Conservation (phyloP, 2,329 filamentous ascomycete species). For the Aspergillus clavatus region DNA sequence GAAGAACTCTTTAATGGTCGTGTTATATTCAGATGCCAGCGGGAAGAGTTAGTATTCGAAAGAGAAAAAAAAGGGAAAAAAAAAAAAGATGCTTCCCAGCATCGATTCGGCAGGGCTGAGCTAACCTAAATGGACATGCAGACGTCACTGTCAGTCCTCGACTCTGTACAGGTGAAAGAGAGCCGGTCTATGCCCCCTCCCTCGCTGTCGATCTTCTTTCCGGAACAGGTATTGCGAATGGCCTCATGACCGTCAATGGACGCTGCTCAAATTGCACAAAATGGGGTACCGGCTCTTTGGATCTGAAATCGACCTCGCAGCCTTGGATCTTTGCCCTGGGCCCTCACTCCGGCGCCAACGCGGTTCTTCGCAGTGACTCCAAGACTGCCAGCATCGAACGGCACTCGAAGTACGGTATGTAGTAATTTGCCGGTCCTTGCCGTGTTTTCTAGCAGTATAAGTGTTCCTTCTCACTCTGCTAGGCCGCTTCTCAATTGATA, state of each 20-base stretch:
- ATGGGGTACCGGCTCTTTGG: slow-evolving; percentile 14
- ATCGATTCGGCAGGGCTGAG: neutral
- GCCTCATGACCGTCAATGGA: slow-evolving; percentile 13
- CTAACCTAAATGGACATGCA: neutral
- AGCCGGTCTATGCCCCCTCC: slow-evolving; percentile 15
- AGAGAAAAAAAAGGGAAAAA: too few species aligned
- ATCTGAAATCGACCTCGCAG: slow-evolving; percentile 14
- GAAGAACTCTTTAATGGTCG: slow-evolving; percentile 17
- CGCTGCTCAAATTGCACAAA: slow-evolving; percentile 17
- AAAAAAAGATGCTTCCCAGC: neutral
- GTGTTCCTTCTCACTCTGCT: neutral
- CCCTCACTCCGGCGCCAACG: slow-evolving; percentile 5
- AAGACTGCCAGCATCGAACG: slow-evolving; percentile 15
- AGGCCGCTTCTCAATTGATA: slow-evolving; percentile 15
- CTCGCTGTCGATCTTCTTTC: slow-evolving; percentile 12
- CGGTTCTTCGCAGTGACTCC: slow-evolving; percentile 14
- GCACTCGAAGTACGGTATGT: slow-evolving; percentile 18
- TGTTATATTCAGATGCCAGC: slow-evolving; percentile 12
- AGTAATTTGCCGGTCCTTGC: neutral
- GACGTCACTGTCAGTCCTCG: slow-evolving; percentile 19
- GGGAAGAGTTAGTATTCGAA: slow-evolving; percentile 10
- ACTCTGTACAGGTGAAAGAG: slow-evolving; percentile 15
- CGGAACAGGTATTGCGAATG: slow-evolving; percentile 12
- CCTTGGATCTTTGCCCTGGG: slow-evolving; percentile 19
- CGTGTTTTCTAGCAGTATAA: neutral